Base-by-base conservation (phyloP, 2,329 filamentous ascomycete species). In the Paramyrothecium roridum region DNA sequence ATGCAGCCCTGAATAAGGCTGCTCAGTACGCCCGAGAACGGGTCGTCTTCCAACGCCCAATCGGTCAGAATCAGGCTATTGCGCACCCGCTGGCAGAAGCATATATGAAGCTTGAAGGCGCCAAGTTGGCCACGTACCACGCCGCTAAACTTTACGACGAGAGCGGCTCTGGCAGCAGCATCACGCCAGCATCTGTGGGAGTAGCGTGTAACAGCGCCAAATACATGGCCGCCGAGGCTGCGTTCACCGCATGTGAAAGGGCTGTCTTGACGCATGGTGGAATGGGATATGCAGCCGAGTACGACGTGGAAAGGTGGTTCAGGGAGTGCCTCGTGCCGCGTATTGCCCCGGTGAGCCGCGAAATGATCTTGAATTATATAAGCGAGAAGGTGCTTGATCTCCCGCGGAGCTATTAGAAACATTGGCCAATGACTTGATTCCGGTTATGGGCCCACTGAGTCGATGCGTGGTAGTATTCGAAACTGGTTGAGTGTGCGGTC, bases 311-410 rank as follows among this genome's bases (percentile, higher is more conserved):
- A 67, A 73, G 85, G 48, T 88, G 83, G 71, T 75, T 88, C 56
- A 72, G 85, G n/a, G 86, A 88, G 66, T 83, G 82, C 53, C 75
- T 87, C 55, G 81, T 88, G 43, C 85, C 85, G 3, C 71, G 86
- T 11, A 84, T 89, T 52, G 84, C 85, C 11, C 85, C 85, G 0
- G 79, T 88, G 0, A 86, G 82, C 55, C 70, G 85, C 59, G 88
- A 91, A 73, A 91, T 91, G 88, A 89, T 91, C 52, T 73, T 89
- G 75, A 91, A 90, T 61, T 90, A 85, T 67, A 80, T 91, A 13
- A 79, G 81, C 3, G 87, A 90, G 67, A 89, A 83, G 72, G 87
- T 83, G 0, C 69, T 91, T n/a, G 73, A 78, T 3, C 63, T 91
- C 23, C 88, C 88, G 1, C 76, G 84, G 56, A 90, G 86, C 64